phyloP scores from a whole-genome alignment of 1,284 basidiomycete species.

The Hypsizygus ulmarius region DNA sequence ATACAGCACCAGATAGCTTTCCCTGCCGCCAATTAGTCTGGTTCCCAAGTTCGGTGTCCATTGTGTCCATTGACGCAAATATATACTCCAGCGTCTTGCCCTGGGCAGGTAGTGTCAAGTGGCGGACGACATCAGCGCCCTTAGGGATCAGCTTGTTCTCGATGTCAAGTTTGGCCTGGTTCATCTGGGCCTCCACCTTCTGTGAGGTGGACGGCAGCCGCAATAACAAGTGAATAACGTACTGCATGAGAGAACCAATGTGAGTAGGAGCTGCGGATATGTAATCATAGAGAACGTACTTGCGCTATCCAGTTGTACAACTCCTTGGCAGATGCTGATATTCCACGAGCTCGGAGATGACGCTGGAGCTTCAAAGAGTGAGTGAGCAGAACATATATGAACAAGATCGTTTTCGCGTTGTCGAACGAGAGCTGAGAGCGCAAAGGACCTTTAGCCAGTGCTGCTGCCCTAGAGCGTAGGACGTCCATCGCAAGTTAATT shows the following conservation, averaged over 20 bases:
- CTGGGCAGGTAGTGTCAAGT: constrained; percentile 64
- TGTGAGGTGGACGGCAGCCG: constrained; percentile 65
- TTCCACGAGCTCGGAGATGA: constrained; percentile 75
- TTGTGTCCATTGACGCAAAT: constrained; percentile 71
- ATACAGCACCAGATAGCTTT: constrained; percentile 85
- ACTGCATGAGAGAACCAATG: constrained; percentile 34
- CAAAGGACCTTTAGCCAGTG: constrained; percentile 16
- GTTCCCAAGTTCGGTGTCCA: constrained; percentile 59
- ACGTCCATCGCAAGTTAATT: constrained; percentile 9
- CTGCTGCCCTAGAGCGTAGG: constrained; percentile 15
- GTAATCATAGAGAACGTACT: constrained; percentile 34
- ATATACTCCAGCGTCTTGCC: constrained; percentile 81
- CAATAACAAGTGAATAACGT: constrained; percentile 59
- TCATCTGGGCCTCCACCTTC: constrained; percentile 72
- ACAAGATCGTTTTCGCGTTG: constrained; percentile 56
- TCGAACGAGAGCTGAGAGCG: constrained; percentile 37
- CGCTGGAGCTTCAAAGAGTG: constrained; percentile 54
- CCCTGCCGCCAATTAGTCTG: constrained; percentile 68
- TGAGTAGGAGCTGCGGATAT: neutral
- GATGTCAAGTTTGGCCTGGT: constrained; percentile 62
- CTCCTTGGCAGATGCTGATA: constrained; percentile 49
- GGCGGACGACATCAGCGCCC: constrained; percentile 56
- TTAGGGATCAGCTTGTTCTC: constrained; percentile 67
- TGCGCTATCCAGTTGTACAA: constrained; percentile 56
- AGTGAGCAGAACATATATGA: constrained; percentile 59